A percentile compares a stretch with the other conserved stretches of the same genome.
Evolutionary conservation across 2,329 filamentous ascomycete species (phyloP).

Genomic region (Chaetomium globosum): DNA sequence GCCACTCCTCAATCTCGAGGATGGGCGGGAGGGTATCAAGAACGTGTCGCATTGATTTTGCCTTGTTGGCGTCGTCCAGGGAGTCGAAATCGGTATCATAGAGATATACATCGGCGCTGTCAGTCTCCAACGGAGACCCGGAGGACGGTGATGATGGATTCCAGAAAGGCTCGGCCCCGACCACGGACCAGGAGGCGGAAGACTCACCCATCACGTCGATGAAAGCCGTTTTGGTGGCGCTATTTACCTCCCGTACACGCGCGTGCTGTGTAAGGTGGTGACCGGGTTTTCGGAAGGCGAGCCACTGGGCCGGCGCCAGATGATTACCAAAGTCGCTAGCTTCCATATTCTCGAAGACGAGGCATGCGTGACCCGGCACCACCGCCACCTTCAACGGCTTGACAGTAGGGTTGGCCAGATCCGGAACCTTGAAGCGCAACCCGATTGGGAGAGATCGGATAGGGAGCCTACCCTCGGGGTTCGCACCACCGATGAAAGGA

Average conservation of each 20-base stretch:
- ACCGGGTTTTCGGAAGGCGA: constrained; percentile 26
- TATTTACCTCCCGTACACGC: constrained; percentile 31
- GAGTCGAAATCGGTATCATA: constrained; percentile 63
- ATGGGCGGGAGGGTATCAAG: constrained; percentile 65
- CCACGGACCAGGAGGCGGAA: not conserved
- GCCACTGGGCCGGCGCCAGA: constrained; percentile 25
- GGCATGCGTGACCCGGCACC: not conserved
- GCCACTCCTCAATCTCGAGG: constrained; percentile 55
- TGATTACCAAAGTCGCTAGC: not conserved
- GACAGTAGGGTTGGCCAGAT: constrained; percentile 17
- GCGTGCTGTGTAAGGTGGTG: constrained; percentile 14
- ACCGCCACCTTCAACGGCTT: constrained; percentile 5
- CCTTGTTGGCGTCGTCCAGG: constrained; percentile 50
- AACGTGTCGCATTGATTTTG: constrained; percentile 53
- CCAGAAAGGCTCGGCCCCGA: not conserved
- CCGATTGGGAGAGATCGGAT: constrained; percentile 52
- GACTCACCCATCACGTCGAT: constrained; percentile 15
- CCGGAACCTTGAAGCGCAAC: constrained; percentile 44
- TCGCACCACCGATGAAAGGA: constrained; percentile 2
- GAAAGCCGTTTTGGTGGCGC: not conserved
- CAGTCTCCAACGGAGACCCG: not conserved
- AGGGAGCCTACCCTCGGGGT: constrained; percentile 34
- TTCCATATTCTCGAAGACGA: constrained; percentile 21
- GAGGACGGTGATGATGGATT: not conserved
- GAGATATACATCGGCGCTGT: constrained; percentile 38